Evolutionary conservation across 2,329 filamentous ascomycete species (phyloP).

Genomic region (Trichoderma guizhouense): DNA sequence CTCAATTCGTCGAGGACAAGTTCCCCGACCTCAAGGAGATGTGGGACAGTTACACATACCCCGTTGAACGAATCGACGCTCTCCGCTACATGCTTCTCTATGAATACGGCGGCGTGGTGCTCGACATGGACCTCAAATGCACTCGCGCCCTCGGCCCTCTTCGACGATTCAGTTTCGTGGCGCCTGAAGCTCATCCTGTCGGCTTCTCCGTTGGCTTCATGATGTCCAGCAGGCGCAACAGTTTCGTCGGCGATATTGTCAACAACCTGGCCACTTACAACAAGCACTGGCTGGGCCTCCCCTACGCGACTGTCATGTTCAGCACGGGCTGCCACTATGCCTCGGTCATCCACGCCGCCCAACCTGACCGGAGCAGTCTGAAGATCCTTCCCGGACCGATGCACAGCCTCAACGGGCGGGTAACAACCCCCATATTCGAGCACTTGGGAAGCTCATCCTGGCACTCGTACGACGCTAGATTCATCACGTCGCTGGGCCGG

Average conservation of each 20-base stretch:
- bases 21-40: slow-evolving; percentile 36
- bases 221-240: slow-evolving; percentile 35
- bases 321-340: slow-evolving; percentile 43
- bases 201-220: slow-evolving; percentile 43
- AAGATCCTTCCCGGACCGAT: slow-evolving; percentile 37
- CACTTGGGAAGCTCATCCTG: slow-evolving; percentile 42
- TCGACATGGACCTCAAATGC: slow-evolving; percentile 34
- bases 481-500: slow-evolving; percentile 22
- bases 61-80: slow-evolving; percentile 67
- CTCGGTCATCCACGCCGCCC: slow-evolving; percentile 39
- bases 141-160: slow-evolving; percentile 38
- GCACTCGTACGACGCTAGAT: slow-evolving; percentile 37
- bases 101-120: slow-evolving; percentile 33
- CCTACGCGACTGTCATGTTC: slow-evolving; percentile 42
- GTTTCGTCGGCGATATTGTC: slow-evolving; percentile 35
- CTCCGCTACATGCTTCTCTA: slow-evolving; percentile 55
- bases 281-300: slow-evolving; percentile 37
- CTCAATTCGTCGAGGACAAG: slow-evolving; percentile 21
- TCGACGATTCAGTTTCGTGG: slow-evolving; percentile 40
- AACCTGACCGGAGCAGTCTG: slow-evolving; percentile 30
- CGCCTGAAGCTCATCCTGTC: slow-evolving; percentile 38
- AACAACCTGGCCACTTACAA: slow-evolving; percentile 34
- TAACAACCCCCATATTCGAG: slow-evolving; percentile 39
- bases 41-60: slow-evolving; percentile 55
- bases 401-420: slow-evolving; percentile 39